phyloP scores from a whole-genome alignment of 495 filamentous ascomycete species.

The Aspergillus diversus region DNA sequence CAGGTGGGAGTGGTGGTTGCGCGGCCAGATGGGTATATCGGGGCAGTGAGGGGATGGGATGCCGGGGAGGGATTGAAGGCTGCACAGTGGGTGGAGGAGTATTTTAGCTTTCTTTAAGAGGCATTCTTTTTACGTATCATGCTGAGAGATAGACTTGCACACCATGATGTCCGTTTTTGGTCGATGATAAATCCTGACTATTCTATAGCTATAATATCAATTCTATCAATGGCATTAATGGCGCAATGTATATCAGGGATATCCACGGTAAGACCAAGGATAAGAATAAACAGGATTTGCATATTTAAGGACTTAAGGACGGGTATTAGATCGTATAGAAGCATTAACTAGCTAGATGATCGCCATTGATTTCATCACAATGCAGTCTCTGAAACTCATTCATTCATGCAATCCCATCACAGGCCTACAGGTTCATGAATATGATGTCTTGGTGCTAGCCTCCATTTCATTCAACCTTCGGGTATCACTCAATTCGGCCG shows the following conservation, averaged over 20 bases:
- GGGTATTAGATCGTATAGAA: too few relatives aligned
- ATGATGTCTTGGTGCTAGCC: background rate
- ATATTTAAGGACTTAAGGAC: too few relatives aligned
- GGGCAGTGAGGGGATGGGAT: conserved; percentile 58
- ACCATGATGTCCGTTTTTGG: too few relatives aligned
- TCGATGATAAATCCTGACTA: too few relatives aligned
- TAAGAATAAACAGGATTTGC: too few relatives aligned
- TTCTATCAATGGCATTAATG: too few relatives aligned
- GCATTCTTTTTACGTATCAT: too few relatives aligned
- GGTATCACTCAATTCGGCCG: background rate
- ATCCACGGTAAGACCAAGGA: too few relatives aligned
- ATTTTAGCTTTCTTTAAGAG: conserved; percentile 43
- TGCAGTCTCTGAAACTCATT: background rate
- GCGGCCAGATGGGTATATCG: conserved; percentile 71
- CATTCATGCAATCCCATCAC: background rate
- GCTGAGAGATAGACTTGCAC: too few relatives aligned
- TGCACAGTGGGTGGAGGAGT: conserved; percentile 59
- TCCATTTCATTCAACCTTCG: background rate
- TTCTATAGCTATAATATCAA: too few relatives aligned
- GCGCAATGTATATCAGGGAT: too few relatives aligned
- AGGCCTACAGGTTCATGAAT: background rate
- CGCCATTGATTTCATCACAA: background rate
- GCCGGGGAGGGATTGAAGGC: conserved; percentile 47
- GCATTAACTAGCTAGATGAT: too few relatives aligned
- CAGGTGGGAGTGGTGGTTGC: conserved; percentile 63